These are phyloP conservation scores for Onygena corvina DNA, from an alignment of 2,329 filamentous ascomycete species.

Conservation along the genomic window DNA sequence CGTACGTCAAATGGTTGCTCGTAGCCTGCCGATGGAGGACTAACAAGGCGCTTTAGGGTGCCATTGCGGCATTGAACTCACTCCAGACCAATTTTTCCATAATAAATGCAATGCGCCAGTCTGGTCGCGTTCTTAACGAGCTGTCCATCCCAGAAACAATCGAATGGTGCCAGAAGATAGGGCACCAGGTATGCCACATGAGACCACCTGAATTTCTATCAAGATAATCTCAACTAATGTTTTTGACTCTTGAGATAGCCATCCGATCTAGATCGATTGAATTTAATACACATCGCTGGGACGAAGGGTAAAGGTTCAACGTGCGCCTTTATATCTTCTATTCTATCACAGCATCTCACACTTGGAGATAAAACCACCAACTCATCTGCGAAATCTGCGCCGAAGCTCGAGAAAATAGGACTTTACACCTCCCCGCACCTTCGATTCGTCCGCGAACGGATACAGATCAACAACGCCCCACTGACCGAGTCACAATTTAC, in stretches of 20 bases:
- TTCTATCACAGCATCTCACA: slow-evolving; percentile 53
- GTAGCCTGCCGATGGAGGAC: background rate
- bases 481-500: slow-evolving; percentile 59
- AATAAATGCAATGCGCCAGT: slow-evolving; percentile 65
- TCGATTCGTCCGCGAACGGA: slow-evolving; percentile 70
- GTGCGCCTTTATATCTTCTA: slow-evolving; percentile 68
- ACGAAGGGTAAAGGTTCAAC: slow-evolving; percentile 93
- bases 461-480: slow-evolving; percentile 63
- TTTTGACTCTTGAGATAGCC: slow-evolving; percentile 38
- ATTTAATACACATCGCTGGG: slow-evolving; percentile 71
- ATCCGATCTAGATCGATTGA: slow-evolving; percentile 48
- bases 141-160: slow-evolving; percentile 70
- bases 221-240: too few species aligned
- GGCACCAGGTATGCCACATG: slow-evolving; percentile 50
- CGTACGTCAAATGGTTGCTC: background rate
- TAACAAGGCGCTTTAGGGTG: slow-evolving; percentile 40
- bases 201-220: too few species aligned
- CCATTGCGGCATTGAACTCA: slow-evolving; percentile 60
- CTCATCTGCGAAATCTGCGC: slow-evolving; percentile 20
- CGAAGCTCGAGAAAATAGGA: slow-evolving; percentile 48
- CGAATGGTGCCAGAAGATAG: slow-evolving; percentile 62
- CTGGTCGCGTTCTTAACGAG: slow-evolving; percentile 60
- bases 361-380: slow-evolving; percentile 21
- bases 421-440: slow-evolving; percentile 81
- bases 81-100: slow-evolving; percentile 69